phyloP scores from a whole-genome alignment of 2,329 filamentous ascomycete genomes.

The Aspergillus spinulosporus region DNA sequence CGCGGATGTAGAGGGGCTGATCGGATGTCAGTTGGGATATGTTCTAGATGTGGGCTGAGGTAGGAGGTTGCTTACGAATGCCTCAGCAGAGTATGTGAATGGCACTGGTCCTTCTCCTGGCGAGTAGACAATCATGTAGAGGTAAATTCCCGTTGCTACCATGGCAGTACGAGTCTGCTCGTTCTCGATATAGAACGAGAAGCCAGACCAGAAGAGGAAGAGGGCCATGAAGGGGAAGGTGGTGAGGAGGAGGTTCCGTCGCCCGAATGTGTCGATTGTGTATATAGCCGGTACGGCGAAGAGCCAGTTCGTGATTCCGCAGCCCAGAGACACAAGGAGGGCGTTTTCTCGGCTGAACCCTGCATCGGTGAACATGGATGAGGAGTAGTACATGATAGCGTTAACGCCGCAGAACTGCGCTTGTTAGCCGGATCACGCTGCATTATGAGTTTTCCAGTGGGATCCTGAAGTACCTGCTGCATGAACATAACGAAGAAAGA shows the following conservation, averaged over 20 bases:
- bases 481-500: constrained; percentile 67
- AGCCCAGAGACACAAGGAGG: constrained; percentile 62
- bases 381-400: constrained; percentile 63
- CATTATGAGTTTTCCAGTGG: too few relatives aligned
- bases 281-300: constrained; percentile 65
- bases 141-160: constrained; percentile 46
- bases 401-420: constrained; percentile 52
- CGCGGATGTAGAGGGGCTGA: constrained; percentile 59
- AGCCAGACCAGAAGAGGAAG: constrained; percentile 47
- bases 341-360: constrained; percentile 54
- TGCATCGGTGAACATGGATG: constrained; percentile 60
- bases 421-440: not conserved
- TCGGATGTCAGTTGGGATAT: not conserved
- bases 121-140: constrained; percentile 48
- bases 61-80: constrained; percentile 44
- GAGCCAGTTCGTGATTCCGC: constrained; percentile 65
- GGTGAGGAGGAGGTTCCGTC: constrained; percentile 61
- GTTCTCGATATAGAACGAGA: constrained; percentile 51
- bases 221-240: constrained; percentile 63
- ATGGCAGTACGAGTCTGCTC: constrained; percentile 38
- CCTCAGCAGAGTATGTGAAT: constrained; percentile 69
- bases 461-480: constrained; percentile 49
- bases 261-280: constrained; percentile 67
- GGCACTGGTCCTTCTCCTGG: constrained; percentile 66
- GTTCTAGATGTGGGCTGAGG: too few relatives aligned